These are phyloP conservation scores for Cucumis hystrix DNA, from an alignment of 306 rosid genomes.

Conservation along the genomic window DNA sequence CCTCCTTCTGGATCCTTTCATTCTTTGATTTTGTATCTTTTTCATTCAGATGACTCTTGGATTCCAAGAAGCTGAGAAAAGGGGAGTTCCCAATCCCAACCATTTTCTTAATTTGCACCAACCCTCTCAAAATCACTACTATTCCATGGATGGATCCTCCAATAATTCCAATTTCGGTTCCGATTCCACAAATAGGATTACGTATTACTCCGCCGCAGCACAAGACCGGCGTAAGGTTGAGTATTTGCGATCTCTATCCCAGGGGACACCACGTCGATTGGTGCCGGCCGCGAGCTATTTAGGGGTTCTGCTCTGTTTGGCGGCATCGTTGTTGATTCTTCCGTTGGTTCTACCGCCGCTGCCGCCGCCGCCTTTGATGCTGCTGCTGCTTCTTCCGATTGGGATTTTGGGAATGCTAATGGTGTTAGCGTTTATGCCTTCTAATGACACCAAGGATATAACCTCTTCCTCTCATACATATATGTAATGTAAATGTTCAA, in stretches of 20 bases:
- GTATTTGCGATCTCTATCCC: neutral
- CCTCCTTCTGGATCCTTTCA: too few species aligned
- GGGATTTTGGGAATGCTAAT: slow-evolving; percentile 31
- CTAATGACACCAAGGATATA: slow-evolving; percentile 24
- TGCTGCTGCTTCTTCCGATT: slow-evolving; percentile 34
- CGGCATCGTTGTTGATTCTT: slow-evolving; percentile 35
- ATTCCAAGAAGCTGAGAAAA: neutral
- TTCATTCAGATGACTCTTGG: neutral
- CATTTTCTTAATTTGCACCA: neutral
- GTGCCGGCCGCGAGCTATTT: slow-evolving; percentile 3
- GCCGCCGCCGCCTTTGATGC: slow-evolving; percentile 44
- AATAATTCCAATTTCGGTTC: neutral
- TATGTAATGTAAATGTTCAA: slow-evolving; percentile 1
- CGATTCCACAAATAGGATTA: neutral
- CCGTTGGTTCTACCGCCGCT: slow-evolving; percentile 48
- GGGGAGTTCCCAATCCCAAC: neutral
- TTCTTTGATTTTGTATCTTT: too few species aligned
- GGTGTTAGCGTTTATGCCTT: slow-evolving; percentile 50
- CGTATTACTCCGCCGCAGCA: neutral
- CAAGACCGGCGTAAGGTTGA: neutral
- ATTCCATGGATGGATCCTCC: neutral
- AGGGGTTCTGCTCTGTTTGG: slow-evolving; percentile 28
- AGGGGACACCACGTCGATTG: neutral
- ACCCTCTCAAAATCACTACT: neutral
- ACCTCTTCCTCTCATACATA: slow-evolving; percentile 15